A percentile compares a stretch with the other conserved stretches of the same genome.
Evolutionary conservation across 768 basidiomycete species (phyloP).

Genomic region (Tulasnella sp.): DNA sequence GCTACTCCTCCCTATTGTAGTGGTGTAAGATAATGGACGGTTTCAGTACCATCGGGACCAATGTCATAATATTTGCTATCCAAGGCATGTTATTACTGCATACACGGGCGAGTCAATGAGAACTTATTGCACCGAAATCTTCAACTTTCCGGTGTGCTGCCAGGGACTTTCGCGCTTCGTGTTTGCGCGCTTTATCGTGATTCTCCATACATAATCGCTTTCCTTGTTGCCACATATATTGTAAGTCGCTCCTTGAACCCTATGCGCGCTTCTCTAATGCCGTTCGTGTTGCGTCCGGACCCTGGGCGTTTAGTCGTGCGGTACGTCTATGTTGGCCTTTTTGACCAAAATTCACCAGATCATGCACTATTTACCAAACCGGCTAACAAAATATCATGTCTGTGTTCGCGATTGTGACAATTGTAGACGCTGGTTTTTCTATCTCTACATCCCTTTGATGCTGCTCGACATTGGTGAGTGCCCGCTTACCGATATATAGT

Average conservation of each 20-base stretch:
- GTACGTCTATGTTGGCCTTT: not conserved
- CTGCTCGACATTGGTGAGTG: not conserved
- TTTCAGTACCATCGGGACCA: not conserved
- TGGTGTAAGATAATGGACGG: not conserved
- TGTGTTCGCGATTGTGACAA: not conserved
- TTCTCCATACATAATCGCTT: not conserved
- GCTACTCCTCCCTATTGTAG: not conserved
- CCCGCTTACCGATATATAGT: too few species aligned
- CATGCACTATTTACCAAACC: not conserved
- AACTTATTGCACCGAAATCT: not conserved
- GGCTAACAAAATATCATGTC: not conserved
- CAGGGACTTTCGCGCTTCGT: not conserved
- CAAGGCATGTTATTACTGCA: not conserved
- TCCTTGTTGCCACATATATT: not conserved
- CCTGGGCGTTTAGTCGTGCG: not conserved
- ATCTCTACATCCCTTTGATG: not conserved
- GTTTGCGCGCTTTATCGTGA: conserved; percentile 11
- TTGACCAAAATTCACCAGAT: not conserved
- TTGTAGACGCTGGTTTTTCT: not conserved
- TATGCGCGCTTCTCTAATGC: too few species aligned
- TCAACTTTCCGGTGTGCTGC: not conserved
- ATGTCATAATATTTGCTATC: not conserved
- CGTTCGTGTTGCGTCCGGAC: not conserved
- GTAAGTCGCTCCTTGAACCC: not conserved
- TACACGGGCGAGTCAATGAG: not conserved